Evolutionary conservation across 805 yeast species (phyloP).

Genomic region (Candida maesae): DNA sequence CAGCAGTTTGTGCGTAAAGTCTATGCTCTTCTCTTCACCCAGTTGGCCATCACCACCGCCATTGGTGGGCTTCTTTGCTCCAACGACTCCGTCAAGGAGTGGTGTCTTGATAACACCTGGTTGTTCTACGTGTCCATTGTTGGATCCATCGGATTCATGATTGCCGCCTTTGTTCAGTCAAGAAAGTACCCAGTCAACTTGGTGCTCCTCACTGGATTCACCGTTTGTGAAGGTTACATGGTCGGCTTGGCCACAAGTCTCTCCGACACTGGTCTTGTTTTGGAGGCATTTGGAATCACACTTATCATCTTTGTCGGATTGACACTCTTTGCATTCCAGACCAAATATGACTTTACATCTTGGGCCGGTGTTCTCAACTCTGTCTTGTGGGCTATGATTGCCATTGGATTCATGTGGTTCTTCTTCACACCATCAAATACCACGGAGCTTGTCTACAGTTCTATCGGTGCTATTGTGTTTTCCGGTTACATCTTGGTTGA

Average conservation of each 20-base stretch:
- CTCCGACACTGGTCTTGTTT: conserved; percentile 57
- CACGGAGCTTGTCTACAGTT: conserved; percentile 64
- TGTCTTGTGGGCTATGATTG: conserved; percentile 60
- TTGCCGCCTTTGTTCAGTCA: conserved; percentile 61
- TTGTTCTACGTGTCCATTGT: conserved; percentile 50
- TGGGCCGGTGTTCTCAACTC: conserved; percentile 58
- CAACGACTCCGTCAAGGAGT: conserved; percentile 41
- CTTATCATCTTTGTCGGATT: conserved; percentile 70
- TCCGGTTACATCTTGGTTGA: conserved; percentile 71
- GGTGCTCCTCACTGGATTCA: conserved; percentile 58
- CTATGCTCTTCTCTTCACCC: conserved; percentile 64
- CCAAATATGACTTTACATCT: conserved; percentile 68
- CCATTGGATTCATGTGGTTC: conserved; percentile 29
- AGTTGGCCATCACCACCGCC: conserved; percentile 57
- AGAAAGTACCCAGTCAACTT: conserved; percentile 67
- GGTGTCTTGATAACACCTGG: conserved; percentile 60
- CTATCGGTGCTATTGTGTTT: conserved; percentile 71
- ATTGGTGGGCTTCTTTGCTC: conserved; percentile 50
- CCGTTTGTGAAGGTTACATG: conserved; percentile 69
- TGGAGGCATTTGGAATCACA: conserved; percentile 71
- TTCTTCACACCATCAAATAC: conserved; percentile 55
- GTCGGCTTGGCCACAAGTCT: conserved; percentile 64
- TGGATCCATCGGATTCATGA: conserved; percentile 60
- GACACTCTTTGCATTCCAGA: conserved; percentile 70
- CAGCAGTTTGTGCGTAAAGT: conserved; percentile 77